phyloP scores from a whole-genome alignment of 768 basidiomycete genomes.

The Coprinellus micaceus region DNA sequence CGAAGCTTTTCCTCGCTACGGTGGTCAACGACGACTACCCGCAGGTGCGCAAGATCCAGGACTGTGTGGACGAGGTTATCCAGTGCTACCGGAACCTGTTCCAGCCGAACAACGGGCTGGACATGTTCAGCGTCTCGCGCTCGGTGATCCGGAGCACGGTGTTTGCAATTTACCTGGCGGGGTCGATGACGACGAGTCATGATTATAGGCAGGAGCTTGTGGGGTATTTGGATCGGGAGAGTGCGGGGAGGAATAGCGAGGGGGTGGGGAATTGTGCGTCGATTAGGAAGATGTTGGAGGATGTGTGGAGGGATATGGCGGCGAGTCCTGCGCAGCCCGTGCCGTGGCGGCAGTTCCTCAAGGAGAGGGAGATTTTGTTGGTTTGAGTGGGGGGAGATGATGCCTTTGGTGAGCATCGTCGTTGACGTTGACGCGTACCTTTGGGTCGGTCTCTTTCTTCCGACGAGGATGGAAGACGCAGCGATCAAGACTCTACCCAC shows the following conservation, averaged over 20 bases:
- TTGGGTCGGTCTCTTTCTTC: constrained; percentile 4
- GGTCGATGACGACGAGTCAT: constrained; percentile 57
- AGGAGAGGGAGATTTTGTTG: constrained; percentile 47
- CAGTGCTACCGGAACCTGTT: constrained; percentile 39
- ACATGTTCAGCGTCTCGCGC: constrained; percentile 31
- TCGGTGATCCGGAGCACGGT: constrained; percentile 74
- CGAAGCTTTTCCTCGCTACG: constrained; percentile 70
- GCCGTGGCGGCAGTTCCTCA: constrained; percentile 60
- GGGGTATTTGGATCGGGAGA: constrained; percentile 46
- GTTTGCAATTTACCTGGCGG: constrained; percentile 72
- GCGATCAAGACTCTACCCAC: too few relatives aligned
- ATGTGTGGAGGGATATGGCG: constrained; percentile 52
- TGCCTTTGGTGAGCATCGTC: neutral
- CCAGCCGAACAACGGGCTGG: constrained; percentile 14
- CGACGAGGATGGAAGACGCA: neutral
- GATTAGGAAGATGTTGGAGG: constrained; percentile 48
- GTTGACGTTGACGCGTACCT: neutral
- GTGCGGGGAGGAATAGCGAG: constrained; percentile 28
- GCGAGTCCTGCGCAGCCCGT: constrained; percentile 34
- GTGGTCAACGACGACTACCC: constrained; percentile 76
- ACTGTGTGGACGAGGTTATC: constrained; percentile 53
- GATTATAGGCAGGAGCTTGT: constrained; percentile 41
- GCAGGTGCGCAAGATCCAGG: constrained; percentile 56
- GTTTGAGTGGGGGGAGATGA: constrained; percentile 19
- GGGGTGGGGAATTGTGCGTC: constrained; percentile 64